Evolutionary conservation across 192 early-diverging fungal genomes (phyloP), one percentile per base, ranked within the genome.

Genomic region (Pilobolus umbonatus): DNA sequence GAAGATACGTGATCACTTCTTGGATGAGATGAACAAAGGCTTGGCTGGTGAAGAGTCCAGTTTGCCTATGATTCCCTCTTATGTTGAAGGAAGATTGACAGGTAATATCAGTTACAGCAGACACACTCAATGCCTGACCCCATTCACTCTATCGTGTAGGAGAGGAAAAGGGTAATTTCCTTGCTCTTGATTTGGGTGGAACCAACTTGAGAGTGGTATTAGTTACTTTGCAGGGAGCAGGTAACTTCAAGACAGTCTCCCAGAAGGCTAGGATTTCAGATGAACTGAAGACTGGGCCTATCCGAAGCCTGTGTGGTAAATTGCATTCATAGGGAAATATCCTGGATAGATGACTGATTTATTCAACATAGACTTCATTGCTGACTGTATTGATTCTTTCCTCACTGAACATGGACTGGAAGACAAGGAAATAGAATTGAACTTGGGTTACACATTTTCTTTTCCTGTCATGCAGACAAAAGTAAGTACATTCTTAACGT

Each of bases 111-210:
- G n/a, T n/a, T n/a, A n/a, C n/a, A n/a, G n/a, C n/a, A n/a, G n/a
- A n/a, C n/a, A n/a, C n/a, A n/a, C n/a, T n/a, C n/a, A n/a, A n/a
- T n/a, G n/a, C n/a, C n/a, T n/a, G n/a, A n/a, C n/a, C n/a, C n/a
- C n/a, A n/a, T n/a, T n/a, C 8, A 12, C 3, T n/a, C n/a, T n/a
- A n/a, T n/a, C 5, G 9, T 0, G 31, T 50, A 65, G 64, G 89
- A 42, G 72, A 79, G 74, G 94, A 97, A 69, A 70, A 67, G 32
- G 94, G 94, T 40, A 77, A 83, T 26, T 92, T 81, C 65, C 76
- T 97, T 49, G 91, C 94, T n/a, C 78, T 97, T 49, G 94, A 97
- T 59, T 76, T 97, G 30, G 94, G 94, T 60, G 94, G 92, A 31
- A 91, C 91, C 59, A 97, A 97, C 75, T 81, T 97, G 57, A 86